Percentiles rank a stretch among this genome's conserved stretches.
Conservation (phyloP, 495 filamentous ascomycete genomes). For the Penicillium egyptiacum region DNA sequence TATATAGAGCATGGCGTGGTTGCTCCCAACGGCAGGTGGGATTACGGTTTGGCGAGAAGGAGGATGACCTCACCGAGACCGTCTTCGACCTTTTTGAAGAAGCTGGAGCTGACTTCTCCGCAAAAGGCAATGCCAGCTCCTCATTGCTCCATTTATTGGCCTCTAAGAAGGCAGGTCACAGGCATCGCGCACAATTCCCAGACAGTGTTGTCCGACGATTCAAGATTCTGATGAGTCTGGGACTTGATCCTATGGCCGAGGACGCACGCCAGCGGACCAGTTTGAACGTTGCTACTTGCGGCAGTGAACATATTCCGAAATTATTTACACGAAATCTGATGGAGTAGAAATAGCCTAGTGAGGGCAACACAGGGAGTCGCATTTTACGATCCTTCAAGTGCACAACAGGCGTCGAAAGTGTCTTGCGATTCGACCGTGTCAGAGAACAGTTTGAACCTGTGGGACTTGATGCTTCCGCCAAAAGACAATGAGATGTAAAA, state of each 20-base stretch:
- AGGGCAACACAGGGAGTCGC: too few species aligned
- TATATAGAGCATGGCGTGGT: background rate
- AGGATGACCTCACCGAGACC: too few species aligned
- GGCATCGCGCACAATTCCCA: background rate
- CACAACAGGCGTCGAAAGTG: too few species aligned
- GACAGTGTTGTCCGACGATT: background rate
- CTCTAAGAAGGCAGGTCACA: slow-evolving; percentile 5
- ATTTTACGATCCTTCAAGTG: too few species aligned
- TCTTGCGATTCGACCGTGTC: too few species aligned
- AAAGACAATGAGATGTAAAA: too few species aligned
- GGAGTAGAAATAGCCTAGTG: background rate
- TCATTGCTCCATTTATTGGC: slow-evolving; percentile 35
- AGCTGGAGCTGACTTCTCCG: slow-evolving; percentile 28
- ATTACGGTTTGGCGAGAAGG: background rate
- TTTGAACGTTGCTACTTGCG: slow-evolving; percentile 39
- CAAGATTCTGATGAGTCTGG: slow-evolving; percentile 14
- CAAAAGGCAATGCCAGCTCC: slow-evolving; percentile 26
- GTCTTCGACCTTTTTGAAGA: slow-evolving; percentile 2
- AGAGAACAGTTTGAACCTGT: too few species aligned
- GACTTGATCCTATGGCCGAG: slow-evolving; percentile 35
- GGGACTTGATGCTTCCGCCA: too few species aligned
- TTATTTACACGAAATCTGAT: slow-evolving; percentile 15
- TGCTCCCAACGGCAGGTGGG: background rate
- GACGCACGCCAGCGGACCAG: slow-evolving; percentile 30
- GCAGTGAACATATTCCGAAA: slow-evolving; percentile 34